Conservation (phyloP, 2,329 filamentous ascomycete species). For the Metarhizium album region DNA sequence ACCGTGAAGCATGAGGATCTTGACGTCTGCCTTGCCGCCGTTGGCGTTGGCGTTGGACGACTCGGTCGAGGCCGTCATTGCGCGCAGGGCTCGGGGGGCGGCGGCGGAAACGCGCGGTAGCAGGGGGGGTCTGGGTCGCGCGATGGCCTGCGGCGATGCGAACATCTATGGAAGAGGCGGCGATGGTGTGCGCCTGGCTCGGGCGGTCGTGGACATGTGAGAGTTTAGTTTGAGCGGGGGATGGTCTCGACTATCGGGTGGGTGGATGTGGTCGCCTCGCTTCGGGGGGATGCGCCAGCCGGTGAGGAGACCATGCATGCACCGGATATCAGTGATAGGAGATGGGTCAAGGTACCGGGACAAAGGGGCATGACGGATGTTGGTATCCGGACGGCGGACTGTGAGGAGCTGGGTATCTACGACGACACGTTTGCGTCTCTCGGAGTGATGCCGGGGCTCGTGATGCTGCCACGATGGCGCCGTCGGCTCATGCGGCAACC, state of each 20-base stretch:
- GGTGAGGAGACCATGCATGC: neutral
- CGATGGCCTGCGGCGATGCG: neutral
- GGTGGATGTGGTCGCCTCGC: neutral
- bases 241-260: conserved; percentile 6
- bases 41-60: neutral
- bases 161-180: neutral
- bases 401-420: neutral
- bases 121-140: neutral
- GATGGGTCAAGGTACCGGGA: neutral
- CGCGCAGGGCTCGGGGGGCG: conserved; percentile 2
- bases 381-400: neutral
- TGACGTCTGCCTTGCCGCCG: conserved; percentile 40
- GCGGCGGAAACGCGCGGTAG: neutral
- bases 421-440: neutral
- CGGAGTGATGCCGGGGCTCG: neutral
- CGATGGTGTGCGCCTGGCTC: neutral
- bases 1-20: conserved; percentile 72
- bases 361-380: neutral
- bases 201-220: neutral
- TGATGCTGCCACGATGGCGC: neutral
- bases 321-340: neutral
- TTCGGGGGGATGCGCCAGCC: neutral
- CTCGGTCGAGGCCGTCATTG: conserved; percentile 1
- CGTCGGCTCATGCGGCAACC: no score
- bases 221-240: neutral